Conservation (phyloP, 2,329 filamentous ascomycete species). For the Dothiorella sarmentorum region DNA sequence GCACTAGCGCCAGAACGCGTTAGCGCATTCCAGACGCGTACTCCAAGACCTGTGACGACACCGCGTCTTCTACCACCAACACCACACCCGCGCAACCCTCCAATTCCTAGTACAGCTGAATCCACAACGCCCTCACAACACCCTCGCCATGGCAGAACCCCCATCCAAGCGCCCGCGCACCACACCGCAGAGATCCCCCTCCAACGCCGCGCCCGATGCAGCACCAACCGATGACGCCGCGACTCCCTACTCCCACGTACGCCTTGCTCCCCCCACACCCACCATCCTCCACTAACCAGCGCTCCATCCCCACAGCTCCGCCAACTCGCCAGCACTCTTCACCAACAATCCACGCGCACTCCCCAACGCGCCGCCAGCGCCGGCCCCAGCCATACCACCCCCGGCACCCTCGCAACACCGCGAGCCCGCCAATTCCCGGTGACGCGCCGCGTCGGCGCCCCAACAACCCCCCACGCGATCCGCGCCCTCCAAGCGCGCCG, state of each 20-base stretch:
- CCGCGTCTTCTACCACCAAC: neutral
- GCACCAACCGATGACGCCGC: too few species aligned
- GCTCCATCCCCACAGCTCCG: slow-evolving; percentile 27
- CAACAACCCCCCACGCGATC: slow-evolving; percentile 55
- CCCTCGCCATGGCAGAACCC: slow-evolving; percentile 33
- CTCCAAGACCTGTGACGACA: neutral
- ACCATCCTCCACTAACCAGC: neutral
- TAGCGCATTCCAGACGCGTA: slow-evolving; percentile 9
- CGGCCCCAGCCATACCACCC: slow-evolving; percentile 35
- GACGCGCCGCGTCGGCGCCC: slow-evolving; percentile 33
- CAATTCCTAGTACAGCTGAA: neutral
- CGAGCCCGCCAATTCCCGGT: slow-evolving; percentile 33
- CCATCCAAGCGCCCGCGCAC: slow-evolving; percentile 35
- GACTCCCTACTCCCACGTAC: slow-evolving; percentile 27
- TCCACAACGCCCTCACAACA: too few species aligned
- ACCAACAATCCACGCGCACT: slow-evolving; percentile 32
- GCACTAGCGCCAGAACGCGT: neutral
- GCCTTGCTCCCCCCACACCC: neutral
- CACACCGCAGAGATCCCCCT: slow-evolving; percentile 25
- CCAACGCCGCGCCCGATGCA: slow-evolving; percentile 11
- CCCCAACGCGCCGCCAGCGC: slow-evolving; percentile 34
- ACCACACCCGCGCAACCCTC: neutral
- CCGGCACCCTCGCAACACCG: slow-evolving; percentile 32
- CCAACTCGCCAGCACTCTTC: slow-evolving; percentile 28
- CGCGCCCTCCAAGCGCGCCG: slow-evolving; percentile 52